Percentiles rank a stretch among this genome's conserved stretches.
Evolutionary conservation across 73 alveolate genomes (phyloP).

Genomic region (Paramecium pentaurelia): DNA sequence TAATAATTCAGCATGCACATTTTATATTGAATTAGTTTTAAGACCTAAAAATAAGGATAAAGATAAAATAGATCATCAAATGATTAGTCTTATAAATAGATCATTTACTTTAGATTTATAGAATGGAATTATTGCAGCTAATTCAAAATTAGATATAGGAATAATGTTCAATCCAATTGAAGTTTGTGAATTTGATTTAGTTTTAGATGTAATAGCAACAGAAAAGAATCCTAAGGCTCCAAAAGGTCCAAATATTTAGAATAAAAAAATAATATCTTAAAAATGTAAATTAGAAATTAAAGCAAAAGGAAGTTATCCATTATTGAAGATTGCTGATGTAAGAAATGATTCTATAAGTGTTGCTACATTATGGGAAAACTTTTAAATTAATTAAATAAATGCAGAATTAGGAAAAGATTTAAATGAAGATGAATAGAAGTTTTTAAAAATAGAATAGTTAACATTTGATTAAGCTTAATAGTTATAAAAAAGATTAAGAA

Average conservation of each 20-base stretch:
- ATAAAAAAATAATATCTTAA: conserved; percentile 61
- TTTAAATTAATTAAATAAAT: conserved; percentile 86
- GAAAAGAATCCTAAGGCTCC: conserved; percentile 85
- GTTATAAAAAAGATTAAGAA: conserved; percentile 66
- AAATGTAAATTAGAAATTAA: conserved; percentile 79
- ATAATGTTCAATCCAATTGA: conserved; percentile 92
- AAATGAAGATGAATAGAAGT: conserved; percentile 87
- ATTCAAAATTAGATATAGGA: conserved; percentile 90
- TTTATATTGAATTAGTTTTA: conserved; percentile 87
- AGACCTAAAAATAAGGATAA: conserved; percentile 75
- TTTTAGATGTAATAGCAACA: conserved; percentile 86
- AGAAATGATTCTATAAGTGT: conserved; percentile 90
- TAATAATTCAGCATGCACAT: conserved; percentile 88
- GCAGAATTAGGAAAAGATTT: conserved; percentile 88
- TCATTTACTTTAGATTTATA: conserved; percentile 89
- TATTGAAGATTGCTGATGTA: conserved; percentile 92
- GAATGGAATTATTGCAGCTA: conserved; percentile 93
- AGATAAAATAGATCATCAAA: conserved; percentile 55
- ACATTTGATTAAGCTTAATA: conserved; percentile 47
- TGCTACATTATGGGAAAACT: conserved; percentile 94
- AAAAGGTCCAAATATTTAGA: conserved; percentile 66
- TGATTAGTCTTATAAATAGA: conserved; percentile 63
- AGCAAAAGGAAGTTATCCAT: conserved; percentile 97
- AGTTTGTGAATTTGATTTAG: conserved; percentile 86
- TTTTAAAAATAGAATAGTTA: conserved; percentile 72